A percentile compares a stretch with the other conserved stretches of the same genome.
Conservation (phyloP, 2,329 filamentous ascomycete species). For the Aspergillus neoniger region DNA sequence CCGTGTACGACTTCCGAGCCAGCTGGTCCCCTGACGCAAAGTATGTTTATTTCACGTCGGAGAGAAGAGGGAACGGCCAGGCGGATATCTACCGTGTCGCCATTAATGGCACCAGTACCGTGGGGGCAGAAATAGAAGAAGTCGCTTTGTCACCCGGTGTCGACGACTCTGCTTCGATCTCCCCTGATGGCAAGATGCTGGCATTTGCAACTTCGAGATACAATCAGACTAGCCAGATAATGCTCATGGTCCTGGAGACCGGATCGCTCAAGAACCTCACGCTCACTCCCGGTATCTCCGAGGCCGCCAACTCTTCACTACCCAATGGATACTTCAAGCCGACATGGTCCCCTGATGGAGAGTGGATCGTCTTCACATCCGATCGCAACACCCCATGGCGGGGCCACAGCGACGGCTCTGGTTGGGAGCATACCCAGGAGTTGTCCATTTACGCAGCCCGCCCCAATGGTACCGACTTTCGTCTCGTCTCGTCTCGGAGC, state of each 20-base stretch:
- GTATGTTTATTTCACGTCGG: constrained; percentile 45
- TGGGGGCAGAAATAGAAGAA: constrained; percentile 19
- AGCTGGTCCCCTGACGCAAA: constrained; percentile 43
- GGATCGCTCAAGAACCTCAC: constrained; percentile 39
- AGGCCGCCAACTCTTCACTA: constrained; percentile 19
- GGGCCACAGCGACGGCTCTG: constrained; percentile 41
- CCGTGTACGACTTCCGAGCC: constrained; percentile 44
- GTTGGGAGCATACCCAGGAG: constrained; percentile 47
- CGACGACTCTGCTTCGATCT: constrained; percentile 42
- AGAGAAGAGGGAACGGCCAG: constrained; percentile 45
- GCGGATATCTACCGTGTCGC: constrained; percentile 45
- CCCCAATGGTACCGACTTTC: constrained; percentile 41
- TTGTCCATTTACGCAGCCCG: constrained; percentile 44
- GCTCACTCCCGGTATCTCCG: constrained; percentile 27
- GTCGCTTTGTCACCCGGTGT: constrained; percentile 35
- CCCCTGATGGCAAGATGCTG: constrained; percentile 40
- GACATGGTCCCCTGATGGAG: constrained; percentile 45
- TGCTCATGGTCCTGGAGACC: constrained; percentile 41
- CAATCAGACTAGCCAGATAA: constrained; percentile 42
- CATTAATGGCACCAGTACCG: constrained; percentile 34
- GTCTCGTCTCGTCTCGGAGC: constrained; percentile 34
- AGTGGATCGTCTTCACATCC: constrained; percentile 46
- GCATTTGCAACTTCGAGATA: constrained; percentile 43
- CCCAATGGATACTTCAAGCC: constrained; percentile 45
- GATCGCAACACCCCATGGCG: constrained; percentile 47